phyloP scores from a whole-genome alignment of 2,329 filamentous ascomycete genomes.

The Colletotrichum shisoi region DNA sequence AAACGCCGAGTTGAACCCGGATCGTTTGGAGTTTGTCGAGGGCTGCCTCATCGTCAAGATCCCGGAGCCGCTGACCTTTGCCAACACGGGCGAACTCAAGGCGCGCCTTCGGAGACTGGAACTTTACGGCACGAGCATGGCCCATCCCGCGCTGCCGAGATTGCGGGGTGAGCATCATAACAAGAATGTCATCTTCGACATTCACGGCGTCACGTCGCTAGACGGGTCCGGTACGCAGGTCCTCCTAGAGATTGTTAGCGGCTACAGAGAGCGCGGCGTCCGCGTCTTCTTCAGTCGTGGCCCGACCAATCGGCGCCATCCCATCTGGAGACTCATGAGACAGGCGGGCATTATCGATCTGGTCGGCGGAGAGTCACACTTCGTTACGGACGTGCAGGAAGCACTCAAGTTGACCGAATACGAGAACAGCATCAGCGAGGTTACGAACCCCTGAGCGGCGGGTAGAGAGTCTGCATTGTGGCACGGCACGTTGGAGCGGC shows the following conservation, averaged over 20 bases:
- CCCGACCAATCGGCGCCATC: constrained; percentile 56
- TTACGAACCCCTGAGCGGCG: constrained; percentile 11
- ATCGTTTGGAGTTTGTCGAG: constrained; percentile 85
- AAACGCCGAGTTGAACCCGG: constrained; percentile 78
- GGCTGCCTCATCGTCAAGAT: constrained; percentile 97
- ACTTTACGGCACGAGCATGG: constrained; percentile 83
- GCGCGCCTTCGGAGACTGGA: constrained; percentile 83
- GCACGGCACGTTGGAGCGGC: neutral
- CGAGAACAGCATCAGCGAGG: constrained; percentile 59
- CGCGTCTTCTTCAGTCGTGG: constrained; percentile 75
- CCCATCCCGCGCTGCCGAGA: constrained; percentile 86
- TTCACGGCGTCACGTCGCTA: constrained; percentile 94
- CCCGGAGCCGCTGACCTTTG: constrained; percentile 93
- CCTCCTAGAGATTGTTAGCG: constrained; percentile 83
- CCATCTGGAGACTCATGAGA: constrained; percentile 76
- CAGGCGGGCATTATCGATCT: constrained; percentile 84
- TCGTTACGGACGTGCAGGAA: constrained; percentile 83
- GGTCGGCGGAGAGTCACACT: constrained; percentile 78
- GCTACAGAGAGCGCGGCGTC: constrained; percentile 79
- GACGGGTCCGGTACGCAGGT: constrained; percentile 95
- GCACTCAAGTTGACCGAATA: constrained; percentile 82
- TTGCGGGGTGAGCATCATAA: constrained; percentile 82
- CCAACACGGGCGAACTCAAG: constrained; percentile 93
- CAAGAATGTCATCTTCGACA: constrained; percentile 93
- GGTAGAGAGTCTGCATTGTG: too few relatives aligned